These are phyloP conservation scores for Vairimorpha apis DNA, from an alignment of 371 early-diverging fungal genomes.

Conservation along the genomic window DNA sequence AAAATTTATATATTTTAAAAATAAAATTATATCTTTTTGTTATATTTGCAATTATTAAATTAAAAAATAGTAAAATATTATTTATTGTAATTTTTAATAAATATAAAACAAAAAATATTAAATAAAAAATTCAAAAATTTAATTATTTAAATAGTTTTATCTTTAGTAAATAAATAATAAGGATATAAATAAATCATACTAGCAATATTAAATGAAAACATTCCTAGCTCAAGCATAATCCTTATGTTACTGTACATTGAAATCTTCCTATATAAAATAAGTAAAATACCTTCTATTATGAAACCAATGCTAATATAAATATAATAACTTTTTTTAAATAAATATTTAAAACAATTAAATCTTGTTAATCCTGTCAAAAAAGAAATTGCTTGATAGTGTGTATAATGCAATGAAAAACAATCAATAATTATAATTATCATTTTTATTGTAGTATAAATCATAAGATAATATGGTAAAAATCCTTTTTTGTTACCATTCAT, in stretches of 20 bases:
- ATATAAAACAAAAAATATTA: too few relatives aligned
- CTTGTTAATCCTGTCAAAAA: background rate
- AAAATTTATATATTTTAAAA: too few relatives aligned
- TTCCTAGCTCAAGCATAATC: background rate
- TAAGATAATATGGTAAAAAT: slow-evolving; percentile 8
- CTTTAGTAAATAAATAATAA: slow-evolving; percentile 9
- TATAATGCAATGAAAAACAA: too few relatives aligned
- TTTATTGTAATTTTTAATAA: too few relatives aligned
- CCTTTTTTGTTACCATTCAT: slow-evolving; percentile 2
- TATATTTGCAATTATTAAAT: too few relatives aligned
- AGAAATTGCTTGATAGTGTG: background rate
- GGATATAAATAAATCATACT: slow-evolving; percentile 32
- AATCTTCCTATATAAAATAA: background rate
- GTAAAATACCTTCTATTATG: slow-evolving; percentile 9
- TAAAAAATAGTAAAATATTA: too few relatives aligned
- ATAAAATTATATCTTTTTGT: too few relatives aligned
- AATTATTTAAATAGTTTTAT: too few relatives aligned
- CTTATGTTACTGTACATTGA: background rate
- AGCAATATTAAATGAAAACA: background rate
- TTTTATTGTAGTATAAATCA: too few relatives aligned
- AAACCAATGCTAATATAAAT: background rate
- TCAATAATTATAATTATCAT: too few relatives aligned
- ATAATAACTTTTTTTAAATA: background rate
- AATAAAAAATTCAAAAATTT: too few relatives aligned
- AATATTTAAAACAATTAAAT: background rate